phyloP scores from a whole-genome alignment of 2,329 filamentous ascomycete species.

The Botrytis galanthina region DNA sequence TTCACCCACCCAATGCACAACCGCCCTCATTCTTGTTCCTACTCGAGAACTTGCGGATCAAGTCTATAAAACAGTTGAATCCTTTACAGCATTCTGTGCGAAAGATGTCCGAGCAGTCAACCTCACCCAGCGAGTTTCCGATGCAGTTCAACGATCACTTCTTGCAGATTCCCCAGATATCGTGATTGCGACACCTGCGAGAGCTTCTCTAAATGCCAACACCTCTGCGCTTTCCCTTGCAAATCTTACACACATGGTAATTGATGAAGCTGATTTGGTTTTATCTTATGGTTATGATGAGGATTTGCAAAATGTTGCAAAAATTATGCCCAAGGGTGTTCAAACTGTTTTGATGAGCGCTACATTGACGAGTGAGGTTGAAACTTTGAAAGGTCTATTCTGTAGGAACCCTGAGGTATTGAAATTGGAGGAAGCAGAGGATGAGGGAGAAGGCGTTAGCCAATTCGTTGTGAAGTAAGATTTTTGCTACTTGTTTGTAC shows the following conservation, averaged over 20 bases:
- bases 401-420: constrained; percentile 76
- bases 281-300: constrained; percentile 93
- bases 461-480: constrained; percentile 81
- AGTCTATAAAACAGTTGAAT: constrained; percentile 74
- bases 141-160: constrained; percentile 82
- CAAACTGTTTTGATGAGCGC: constrained; percentile 95
- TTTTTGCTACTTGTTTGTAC: not conserved
- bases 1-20: constrained; percentile 54
- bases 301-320: constrained; percentile 77
- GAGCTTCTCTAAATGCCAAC: constrained; percentile 75
- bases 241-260: constrained; percentile 69
- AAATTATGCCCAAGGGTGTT: constrained; percentile 75
- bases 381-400: constrained; percentile 81
- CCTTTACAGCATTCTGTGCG: constrained; percentile 77
- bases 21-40: constrained; percentile 86
- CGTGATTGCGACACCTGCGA: constrained; percentile 85
- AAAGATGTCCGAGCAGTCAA: constrained; percentile 82
- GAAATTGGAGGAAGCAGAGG: constrained; percentile 79
- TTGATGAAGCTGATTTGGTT: constrained; percentile 93
- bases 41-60: constrained; percentile 94
- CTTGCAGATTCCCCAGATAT: constrained; percentile 85
- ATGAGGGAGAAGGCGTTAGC: constrained; percentile 71
- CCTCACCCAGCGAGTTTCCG: constrained; percentile 84
- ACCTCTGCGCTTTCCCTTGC: constrained; percentile 68
- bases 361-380: constrained; percentile 83